phyloP scores from a whole-genome alignment of 2,329 filamentous ascomycete genomes.

The Sporothrix variecibatus region DNA sequence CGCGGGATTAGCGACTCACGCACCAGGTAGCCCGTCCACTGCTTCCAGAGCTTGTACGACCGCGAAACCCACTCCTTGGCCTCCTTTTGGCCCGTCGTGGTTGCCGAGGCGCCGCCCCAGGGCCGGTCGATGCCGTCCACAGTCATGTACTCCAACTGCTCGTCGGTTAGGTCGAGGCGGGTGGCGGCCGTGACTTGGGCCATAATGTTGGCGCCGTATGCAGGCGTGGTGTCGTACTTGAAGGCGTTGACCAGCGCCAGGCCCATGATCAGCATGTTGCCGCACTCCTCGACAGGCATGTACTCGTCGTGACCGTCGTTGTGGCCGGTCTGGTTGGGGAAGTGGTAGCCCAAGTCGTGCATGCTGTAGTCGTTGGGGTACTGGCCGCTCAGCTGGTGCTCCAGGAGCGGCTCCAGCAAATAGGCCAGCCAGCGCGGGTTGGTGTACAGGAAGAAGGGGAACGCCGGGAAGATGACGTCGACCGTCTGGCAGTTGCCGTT shows the following conservation, averaged over 20 bases:
- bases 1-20: slow-evolving; percentile 68
- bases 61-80: slow-evolving; percentile 45
- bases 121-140: slow-evolving; percentile 40
- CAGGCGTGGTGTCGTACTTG: slow-evolving; percentile 57
- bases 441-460: slow-evolving; percentile 82
- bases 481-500: slow-evolving; percentile 83
- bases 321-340: slow-evolving; percentile 73
- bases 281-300: slow-evolving; percentile 73
- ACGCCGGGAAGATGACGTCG: slow-evolving; percentile 81
- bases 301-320: slow-evolving; percentile 67
- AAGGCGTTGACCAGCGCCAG: slow-evolving; percentile 69
- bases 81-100: slow-evolving; percentile 46
- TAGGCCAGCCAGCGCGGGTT: slow-evolving; percentile 79
- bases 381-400: slow-evolving; percentile 77
- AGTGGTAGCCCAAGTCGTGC: slow-evolving; percentile 71
- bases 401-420: slow-evolving; percentile 73
- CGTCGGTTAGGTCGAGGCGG: slow-evolving; percentile 24
- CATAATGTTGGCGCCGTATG: slow-evolving; percentile 43
- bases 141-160: slow-evolving; percentile 30
- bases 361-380: slow-evolving; percentile 80
- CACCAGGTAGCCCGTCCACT: slow-evolving; percentile 74
- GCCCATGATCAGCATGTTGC: slow-evolving; percentile 72
- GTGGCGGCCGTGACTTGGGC: slow-evolving; percentile 30
- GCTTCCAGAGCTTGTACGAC: slow-evolving; percentile 71
- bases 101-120: slow-evolving; percentile 51